Conservation (phyloP, 768 basidiomycete genomes). For the Cystofilobasidium bisporidii region DNA sequence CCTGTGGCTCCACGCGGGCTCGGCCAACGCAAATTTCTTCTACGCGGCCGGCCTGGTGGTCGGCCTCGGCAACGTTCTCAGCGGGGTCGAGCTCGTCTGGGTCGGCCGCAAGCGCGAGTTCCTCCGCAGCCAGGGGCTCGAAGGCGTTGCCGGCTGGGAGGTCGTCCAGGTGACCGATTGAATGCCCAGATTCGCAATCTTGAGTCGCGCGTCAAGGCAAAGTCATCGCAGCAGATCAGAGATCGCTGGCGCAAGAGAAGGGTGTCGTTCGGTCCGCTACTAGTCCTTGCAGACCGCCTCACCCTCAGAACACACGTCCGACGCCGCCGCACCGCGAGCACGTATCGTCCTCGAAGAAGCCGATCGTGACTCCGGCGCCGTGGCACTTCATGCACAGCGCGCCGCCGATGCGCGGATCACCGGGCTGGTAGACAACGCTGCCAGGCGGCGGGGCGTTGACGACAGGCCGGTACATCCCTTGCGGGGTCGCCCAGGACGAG, state of each 20-base stretch:
- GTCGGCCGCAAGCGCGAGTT: constrained; percentile 71
- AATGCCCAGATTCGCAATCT: too few relatives aligned
- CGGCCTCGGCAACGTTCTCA: constrained; percentile 76
- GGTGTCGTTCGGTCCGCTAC: not conserved
- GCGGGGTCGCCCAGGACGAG: not conserved
- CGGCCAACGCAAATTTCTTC: constrained; percentile 96
- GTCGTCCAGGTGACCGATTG: constrained; percentile 30
- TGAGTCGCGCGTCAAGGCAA: too few relatives aligned
- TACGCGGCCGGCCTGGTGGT: constrained; percentile 93
- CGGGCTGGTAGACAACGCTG: constrained; percentile 12
- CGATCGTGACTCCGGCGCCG: not conserved
- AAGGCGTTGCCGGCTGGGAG: constrained; percentile 40
- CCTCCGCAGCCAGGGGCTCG: constrained; percentile 49
- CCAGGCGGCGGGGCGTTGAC: not conserved
- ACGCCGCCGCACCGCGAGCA: constrained; percentile 13
- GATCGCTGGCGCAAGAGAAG: not conserved
- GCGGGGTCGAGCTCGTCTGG: constrained; percentile 68
- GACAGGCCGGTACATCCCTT: constrained; percentile 5
- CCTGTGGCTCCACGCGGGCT: constrained; percentile 81
- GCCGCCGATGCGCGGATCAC: constrained; percentile 20
- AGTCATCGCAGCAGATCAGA: too few relatives aligned
- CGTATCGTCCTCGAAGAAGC: constrained; percentile 18
- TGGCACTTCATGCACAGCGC: constrained; percentile 5
- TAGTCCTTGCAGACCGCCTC: not conserved
- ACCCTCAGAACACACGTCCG: constrained; percentile 11